phyloP scores from a whole-genome alignment of 495 filamentous ascomycete genomes.

The Xanthoparmelia taractica region DNA sequence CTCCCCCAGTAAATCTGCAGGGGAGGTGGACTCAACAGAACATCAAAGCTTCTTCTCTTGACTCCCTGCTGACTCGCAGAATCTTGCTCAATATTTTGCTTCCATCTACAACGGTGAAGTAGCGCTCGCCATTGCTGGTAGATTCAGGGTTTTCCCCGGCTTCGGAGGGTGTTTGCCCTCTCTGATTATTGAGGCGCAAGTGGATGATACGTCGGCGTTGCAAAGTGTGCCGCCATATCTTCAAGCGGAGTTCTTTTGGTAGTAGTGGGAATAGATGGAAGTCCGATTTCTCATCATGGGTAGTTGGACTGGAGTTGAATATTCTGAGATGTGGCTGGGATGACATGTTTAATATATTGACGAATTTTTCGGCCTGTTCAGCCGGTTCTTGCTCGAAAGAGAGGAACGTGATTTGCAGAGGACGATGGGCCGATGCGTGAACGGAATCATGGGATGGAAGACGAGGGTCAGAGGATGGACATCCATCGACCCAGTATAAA shows the following conservation, averaged over 20 bases:
- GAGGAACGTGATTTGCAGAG: no score
- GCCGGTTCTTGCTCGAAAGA: no score
- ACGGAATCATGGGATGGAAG: no score
- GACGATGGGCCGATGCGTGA: no score
- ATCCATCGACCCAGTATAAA: no score
- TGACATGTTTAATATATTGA: no score
- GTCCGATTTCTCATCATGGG: not conserved
- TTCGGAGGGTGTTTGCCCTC: slow-evolving; percentile 8
- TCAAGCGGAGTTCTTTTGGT: slow-evolving; percentile 7
- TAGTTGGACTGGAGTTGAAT: not conserved
- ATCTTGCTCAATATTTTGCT: slow-evolving; percentile 9
- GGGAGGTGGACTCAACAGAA: not conserved
- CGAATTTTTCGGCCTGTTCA: no score
- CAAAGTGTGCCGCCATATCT: slow-evolving; percentile 11
- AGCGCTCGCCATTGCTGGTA: slow-evolving; percentile 1
- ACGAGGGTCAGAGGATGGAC: no score
- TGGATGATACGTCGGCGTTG: slow-evolving; percentile 8
- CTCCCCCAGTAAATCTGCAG: not conserved
- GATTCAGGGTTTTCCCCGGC: slow-evolving; percentile 8
- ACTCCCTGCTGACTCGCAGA: not conserved
- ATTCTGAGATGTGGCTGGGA: not conserved
- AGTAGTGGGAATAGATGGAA: slow-evolving; percentile 5
- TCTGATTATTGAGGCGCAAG: slow-evolving; percentile 1
- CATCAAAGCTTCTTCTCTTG: not conserved
- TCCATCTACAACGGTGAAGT: slow-evolving; percentile 8